Base-by-base conservation (phyloP, 2,329 filamentous ascomycete species). In the Venturia oleaginea region DNA sequence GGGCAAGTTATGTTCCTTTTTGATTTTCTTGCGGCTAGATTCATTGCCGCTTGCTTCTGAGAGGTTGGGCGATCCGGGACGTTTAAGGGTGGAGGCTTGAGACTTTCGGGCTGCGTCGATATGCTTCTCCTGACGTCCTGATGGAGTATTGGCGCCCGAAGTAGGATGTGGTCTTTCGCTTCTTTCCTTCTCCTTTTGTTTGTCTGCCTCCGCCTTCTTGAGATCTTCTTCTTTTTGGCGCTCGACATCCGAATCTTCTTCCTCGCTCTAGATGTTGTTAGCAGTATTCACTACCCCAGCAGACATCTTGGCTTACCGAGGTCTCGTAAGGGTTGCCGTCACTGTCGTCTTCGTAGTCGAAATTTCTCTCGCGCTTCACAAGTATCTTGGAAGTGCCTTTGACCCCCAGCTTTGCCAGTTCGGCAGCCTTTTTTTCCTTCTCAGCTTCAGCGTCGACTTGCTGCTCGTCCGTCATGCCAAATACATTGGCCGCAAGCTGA, bases 21-120 rank as follows among this genome's bases (percentile, higher is more conserved):
- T 79, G 42, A 75, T 73, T 78, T 90, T 91, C 77, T 94, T 92
- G 68, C 89, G 88, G 30, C 87, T 85, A 0, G 90, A 93, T 74
- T 97, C 93, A 69, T 92, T 95, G 63, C 91, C 93, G 73, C 91
- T 96, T 11, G 91, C 91, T 73, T 97, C 93, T 1, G 92, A 97
- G 38, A 90, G 82, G 68, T 92, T 89, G 3, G 92, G 91, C 19
- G 92, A 96, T 22, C 92, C 91, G 38, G 90, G 84, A 37, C 93
- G 87, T 78, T 97, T 97, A 62, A 93, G 51, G 11, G 64, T 34
- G 11, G 40, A 83, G 6, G 77, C 71, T 38, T 83, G 72, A 2
- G 73, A 71, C 67, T 81, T 82, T 70, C 83, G 84, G 63, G 79
- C 70, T 19, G 80, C 71, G 69, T 85, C 81, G 4, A 72, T 74